These are phyloP conservation scores for Colletotrichum orchidophilum DNA, from an alignment of 2,329 filamentous ascomycete genomes.

Conservation along the genomic window DNA sequence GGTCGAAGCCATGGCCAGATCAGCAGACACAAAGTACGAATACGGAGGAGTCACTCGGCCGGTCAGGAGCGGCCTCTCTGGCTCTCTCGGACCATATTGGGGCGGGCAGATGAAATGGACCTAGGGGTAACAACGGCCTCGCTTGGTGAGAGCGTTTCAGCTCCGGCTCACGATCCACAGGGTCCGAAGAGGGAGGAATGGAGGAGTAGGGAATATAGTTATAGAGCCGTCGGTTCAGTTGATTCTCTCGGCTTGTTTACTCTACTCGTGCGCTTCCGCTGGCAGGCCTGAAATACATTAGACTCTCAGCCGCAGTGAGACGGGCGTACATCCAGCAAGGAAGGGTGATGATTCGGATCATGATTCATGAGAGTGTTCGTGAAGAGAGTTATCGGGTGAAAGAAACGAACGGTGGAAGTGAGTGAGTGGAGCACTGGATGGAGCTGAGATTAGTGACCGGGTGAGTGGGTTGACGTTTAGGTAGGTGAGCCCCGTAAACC, in stretches of 20 bases:
- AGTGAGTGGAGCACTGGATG: no score
- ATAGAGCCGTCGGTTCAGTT: background rate
- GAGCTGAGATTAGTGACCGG: no score
- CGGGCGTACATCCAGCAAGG: background rate
- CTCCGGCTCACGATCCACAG: background rate
- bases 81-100: background rate
- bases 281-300: background rate
- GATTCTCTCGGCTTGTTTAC: background rate
- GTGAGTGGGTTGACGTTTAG: background rate
- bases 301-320: background rate
- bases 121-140: background rate
- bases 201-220: background rate
- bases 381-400: background rate
- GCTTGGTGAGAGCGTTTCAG: slow-evolving; percentile 21
- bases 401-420: background rate
- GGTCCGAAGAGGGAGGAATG: background rate
- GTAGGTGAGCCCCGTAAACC: no score
- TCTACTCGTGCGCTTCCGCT: background rate
- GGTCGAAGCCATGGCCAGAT: slow-evolving; percentile 2
- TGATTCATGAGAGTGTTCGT: background rate
- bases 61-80: background rate
- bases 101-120: background rate
- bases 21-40: no score
- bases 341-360: background rate
- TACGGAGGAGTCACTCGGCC: background rate